A percentile compares a stretch with the other conserved stretches of the same genome.
Conservation (phyloP, 2,329 filamentous ascomycete genomes). For the Coleophoma eucalyptorum region DNA sequence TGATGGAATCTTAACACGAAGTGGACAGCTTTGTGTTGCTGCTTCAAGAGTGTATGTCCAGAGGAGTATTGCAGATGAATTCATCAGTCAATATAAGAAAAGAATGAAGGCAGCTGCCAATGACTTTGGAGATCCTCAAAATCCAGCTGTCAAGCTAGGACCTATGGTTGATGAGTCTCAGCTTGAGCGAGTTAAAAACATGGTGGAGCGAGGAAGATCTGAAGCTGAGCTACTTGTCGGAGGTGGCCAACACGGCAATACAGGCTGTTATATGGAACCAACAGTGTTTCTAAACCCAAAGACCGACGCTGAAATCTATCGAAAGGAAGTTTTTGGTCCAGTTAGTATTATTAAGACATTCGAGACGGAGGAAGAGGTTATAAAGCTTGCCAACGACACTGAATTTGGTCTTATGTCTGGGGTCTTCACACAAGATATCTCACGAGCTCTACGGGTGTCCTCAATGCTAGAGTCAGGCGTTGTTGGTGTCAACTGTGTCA, state of each 20-base stretch:
- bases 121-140: not conserved
- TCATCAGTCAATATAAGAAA: constrained; percentile 40
- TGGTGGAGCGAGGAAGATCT: no score
- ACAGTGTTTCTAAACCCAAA: constrained; percentile 6
- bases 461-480: constrained; percentile 45
- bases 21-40: constrained; percentile 37
- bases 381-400: constrained; percentile 58
- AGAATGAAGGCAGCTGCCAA: not conserved
- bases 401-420: constrained; percentile 56
- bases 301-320: constrained; percentile 2
- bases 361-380: constrained; percentile 48
- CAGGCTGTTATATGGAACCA: constrained; percentile 7
- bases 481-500: constrained; percentile 22
- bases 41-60: constrained; percentile 69
- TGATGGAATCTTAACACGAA: constrained; percentile 56
- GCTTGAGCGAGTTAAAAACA: constrained; percentile 3
- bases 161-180: constrained; percentile 7
- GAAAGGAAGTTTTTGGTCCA: constrained; percentile 59
- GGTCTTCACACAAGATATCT: constrained; percentile 54
- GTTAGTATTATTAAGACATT: constrained; percentile 51
- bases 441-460: constrained; percentile 39
- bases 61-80: constrained; percentile 49
- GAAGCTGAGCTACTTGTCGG: constrained; percentile 3
- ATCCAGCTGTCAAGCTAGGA: not conserved
- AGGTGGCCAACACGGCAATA: not conserved